phyloP scores from a whole-genome alignment of 2,329 filamentous ascomycete genomes.

The Xylariaceae sp. region DNA sequence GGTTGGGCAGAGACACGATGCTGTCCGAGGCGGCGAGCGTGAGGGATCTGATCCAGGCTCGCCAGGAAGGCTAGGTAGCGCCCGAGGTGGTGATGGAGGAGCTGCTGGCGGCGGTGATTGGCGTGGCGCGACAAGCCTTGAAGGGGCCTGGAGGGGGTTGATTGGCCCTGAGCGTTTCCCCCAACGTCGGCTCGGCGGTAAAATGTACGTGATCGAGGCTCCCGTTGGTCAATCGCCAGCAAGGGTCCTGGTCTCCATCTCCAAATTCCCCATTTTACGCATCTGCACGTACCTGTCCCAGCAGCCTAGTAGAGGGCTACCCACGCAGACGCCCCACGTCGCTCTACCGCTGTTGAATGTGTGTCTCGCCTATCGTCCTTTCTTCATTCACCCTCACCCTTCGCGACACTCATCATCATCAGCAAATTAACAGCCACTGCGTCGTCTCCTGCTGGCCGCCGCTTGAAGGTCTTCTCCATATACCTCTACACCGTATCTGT shows the following conservation, averaged over 20 bases:
- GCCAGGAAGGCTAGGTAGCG: slow-evolving; percentile 22
- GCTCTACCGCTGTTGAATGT: too few species aligned
- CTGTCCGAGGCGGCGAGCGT: too few species aligned
- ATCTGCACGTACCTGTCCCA: background rate
- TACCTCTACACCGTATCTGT: too few species aligned
- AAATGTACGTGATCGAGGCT: slow-evolving; percentile 29
- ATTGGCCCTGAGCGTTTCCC: slow-evolving; percentile 30
- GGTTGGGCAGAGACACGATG: slow-evolving; percentile 29
- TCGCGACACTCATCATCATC: too few species aligned
- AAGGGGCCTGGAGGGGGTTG: slow-evolving; percentile 19
- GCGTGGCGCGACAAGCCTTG: slow-evolving; percentile 12
- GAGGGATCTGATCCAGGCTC: too few species aligned
- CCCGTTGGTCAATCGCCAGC: slow-evolving; percentile 24
- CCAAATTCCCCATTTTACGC: background rate
- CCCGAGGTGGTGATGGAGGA: slow-evolving; percentile 33
- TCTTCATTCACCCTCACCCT: too few species aligned
- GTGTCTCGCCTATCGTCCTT: too few species aligned
- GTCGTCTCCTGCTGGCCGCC: too few species aligned
- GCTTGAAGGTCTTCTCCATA: too few species aligned
- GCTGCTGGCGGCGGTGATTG: slow-evolving; percentile 35
- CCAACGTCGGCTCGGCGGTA: slow-evolving; percentile 33
- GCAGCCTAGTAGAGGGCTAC: too few species aligned
- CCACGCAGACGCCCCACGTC: too few species aligned
- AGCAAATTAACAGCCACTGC: too few species aligned
- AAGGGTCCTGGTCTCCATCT: background rate